A percentile compares a stretch with the other conserved stretches of the same genome.
Evolutionary conservation across 768 basidiomycete species (phyloP).

Genomic region (Calocybe cyanea): DNA sequence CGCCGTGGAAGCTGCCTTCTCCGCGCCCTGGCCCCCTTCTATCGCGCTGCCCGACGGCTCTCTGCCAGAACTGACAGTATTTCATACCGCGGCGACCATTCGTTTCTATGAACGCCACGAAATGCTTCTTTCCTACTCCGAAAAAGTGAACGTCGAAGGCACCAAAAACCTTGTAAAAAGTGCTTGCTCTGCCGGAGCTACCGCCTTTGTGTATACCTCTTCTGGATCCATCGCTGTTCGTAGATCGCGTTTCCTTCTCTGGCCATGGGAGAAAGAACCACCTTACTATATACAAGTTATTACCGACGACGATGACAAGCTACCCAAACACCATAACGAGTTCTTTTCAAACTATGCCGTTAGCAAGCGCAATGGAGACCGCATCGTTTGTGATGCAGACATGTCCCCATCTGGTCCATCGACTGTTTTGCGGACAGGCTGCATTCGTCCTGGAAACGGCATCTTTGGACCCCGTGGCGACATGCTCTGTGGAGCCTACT

Average conservation of each 20-base stretch:
- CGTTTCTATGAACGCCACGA: constrained; percentile 69
- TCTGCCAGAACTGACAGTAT: constrained; percentile 51
- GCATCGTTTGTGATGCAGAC: constrained; percentile 35
- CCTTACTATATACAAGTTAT: constrained; percentile 57
- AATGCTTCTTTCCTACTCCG: constrained; percentile 48
- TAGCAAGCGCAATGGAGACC: constrained; percentile 60
- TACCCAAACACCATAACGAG: constrained; percentile 52
- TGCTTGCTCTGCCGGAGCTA: constrained; percentile 49
- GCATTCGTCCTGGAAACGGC: constrained; percentile 75
- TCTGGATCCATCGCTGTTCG: constrained; percentile 63
- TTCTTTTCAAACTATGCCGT: constrained; percentile 80
- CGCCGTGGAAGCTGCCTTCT: constrained; percentile 59
- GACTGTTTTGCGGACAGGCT: constrained; percentile 56
- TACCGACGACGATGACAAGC: constrained; percentile 51
- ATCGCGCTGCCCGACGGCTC: constrained; percentile 17
- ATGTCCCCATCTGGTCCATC: constrained; percentile 23
- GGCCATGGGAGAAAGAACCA: constrained; percentile 72
- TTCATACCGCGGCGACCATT: constrained; percentile 76
- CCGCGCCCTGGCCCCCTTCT: constrained; percentile 53
- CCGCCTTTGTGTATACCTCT: constrained; percentile 65
- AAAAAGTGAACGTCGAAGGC: constrained; percentile 61
- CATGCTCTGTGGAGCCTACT: constrained; percentile 60
- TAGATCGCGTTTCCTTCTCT: constrained; percentile 58
- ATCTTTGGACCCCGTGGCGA: constrained; percentile 76
- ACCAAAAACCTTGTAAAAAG: constrained; percentile 66